Evolutionary conservation across 1,284 basidiomycete species (phyloP).

Genomic region (Grifola frondosa): DNA sequence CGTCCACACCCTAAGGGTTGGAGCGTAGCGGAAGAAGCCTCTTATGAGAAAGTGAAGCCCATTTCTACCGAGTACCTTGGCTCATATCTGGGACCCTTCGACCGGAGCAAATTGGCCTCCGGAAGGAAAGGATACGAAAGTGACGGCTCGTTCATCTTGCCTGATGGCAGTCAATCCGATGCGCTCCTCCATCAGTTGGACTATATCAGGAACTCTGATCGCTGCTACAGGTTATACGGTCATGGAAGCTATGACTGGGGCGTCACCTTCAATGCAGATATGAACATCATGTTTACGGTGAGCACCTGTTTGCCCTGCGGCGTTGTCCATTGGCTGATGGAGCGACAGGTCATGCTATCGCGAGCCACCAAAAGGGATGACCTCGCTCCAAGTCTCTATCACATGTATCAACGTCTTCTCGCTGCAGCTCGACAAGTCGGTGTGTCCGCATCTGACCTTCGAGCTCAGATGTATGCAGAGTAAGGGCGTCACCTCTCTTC

Average conservation of each 20-base stretch:
- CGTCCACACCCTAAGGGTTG: constrained; percentile 3
- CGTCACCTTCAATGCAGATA: constrained; percentile 1
- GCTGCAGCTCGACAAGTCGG: constrained; percentile 1
- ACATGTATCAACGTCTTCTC: constrained; percentile 3
- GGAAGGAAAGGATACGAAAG: neutral
- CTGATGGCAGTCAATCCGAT: neutral
- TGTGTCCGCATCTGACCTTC: constrained; percentile 3
- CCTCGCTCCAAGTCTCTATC: neutral
- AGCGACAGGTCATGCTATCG: neutral
- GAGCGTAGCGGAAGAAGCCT: neutral
- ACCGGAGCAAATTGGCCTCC: neutral
- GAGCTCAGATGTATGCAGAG: constrained; percentile 2
- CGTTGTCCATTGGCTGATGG: neutral
- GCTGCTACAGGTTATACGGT: neutral
- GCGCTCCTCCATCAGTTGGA: constrained; percentile 4
- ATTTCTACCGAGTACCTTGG: neutral
- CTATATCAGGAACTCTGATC: constrained; percentile 1
- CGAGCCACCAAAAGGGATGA: neutral
- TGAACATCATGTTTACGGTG: neutral
- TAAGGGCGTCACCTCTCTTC: neutral
- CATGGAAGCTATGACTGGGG: constrained; percentile 3
- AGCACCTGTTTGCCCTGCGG: neutral
- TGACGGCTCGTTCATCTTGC: neutral
- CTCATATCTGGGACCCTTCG: neutral
- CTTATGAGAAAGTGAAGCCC: constrained; percentile 1